Evolutionary conservation across 768 basidiomycete species (phyloP).

Genomic region (Termitomyces sp.): DNA sequence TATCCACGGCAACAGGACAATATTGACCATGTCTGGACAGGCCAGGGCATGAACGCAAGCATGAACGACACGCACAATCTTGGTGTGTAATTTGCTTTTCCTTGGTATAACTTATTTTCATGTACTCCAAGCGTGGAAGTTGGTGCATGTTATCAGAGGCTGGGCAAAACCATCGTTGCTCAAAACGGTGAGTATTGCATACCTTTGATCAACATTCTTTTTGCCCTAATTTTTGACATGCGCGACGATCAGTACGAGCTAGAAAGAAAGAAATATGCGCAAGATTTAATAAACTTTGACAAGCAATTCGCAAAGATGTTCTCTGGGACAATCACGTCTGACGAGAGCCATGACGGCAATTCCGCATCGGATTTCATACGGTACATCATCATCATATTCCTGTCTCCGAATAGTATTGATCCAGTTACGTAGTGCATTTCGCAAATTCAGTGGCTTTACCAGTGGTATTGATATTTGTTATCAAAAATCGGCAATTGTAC

Average conservation of each 20-base stretch:
- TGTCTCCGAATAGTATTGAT: background rate
- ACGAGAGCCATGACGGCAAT: slow-evolving; percentile 33
- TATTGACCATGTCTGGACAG: slow-evolving; percentile 20
- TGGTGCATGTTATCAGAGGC: slow-evolving; percentile 51
- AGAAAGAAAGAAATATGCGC: slow-evolving; percentile 64
- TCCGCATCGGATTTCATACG: slow-evolving; percentile 48
- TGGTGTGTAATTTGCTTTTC: slow-evolving; percentile 25
- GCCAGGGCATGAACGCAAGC: slow-evolving; percentile 75
- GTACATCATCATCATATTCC: slow-evolving; percentile 18
- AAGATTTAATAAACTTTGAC: slow-evolving; percentile 72
- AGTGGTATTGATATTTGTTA: slow-evolving; percentile 55
- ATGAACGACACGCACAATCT: slow-evolving; percentile 76
- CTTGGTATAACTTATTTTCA: background rate
- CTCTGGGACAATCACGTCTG: slow-evolving; percentile 53
- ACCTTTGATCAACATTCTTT: background rate
- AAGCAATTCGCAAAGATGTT: slow-evolving; percentile 61
- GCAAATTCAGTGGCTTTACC: slow-evolving; percentile 49
- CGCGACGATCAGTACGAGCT: slow-evolving; percentile 47
- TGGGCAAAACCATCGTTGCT: slow-evolving; percentile 45
- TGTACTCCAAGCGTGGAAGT: slow-evolving; percentile 47
- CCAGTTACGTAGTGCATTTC: slow-evolving; percentile 36
- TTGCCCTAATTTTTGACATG: background rate
- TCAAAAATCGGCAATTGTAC: slow-evolving; percentile 38
- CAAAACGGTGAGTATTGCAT: slow-evolving; percentile 36
- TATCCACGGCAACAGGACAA: background rate